Evolutionary conservation across 2,329 filamentous ascomycete species (phyloP).

Genomic region (Fusarium solani-melongenae): DNA sequence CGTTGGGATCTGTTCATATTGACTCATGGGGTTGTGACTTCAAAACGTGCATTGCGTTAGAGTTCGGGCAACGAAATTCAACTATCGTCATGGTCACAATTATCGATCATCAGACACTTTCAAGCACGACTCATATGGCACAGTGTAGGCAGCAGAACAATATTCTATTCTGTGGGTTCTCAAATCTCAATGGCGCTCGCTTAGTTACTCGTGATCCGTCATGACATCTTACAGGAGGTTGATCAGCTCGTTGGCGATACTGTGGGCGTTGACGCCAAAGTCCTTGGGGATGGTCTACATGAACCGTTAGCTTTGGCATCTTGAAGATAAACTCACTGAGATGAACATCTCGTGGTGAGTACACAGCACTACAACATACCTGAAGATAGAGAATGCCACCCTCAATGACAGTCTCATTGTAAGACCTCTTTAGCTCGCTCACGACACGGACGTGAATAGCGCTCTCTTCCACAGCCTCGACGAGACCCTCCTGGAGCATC

Average conservation of each 20-base stretch:
- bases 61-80: background rate
- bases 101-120: background rate
- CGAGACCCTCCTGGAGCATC: constrained; percentile 59
- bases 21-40: background rate
- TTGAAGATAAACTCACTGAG: no score
- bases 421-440: constrained; percentile 53
- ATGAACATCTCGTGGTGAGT: background rate
- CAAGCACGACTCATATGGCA: background rate
- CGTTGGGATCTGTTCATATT: background rate
- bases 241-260: constrained; percentile 50
- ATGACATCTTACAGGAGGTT: constrained; percentile 46
- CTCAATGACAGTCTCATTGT: constrained; percentile 60
- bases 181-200: background rate
- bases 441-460: constrained; percentile 60
- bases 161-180: background rate
- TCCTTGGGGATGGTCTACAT: constrained; percentile 47
- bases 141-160: background rate
- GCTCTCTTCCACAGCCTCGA: constrained; percentile 57
- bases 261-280: constrained; percentile 52
- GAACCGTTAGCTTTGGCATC: constrained; percentile 4
- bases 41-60: background rate
- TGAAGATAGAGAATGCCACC: constrained; percentile 63
- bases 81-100: background rate
- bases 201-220: background rate
- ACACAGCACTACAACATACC: constrained; percentile 40